Base-by-base conservation (phyloP, 768 basidiomycete species). In the Dendrothele bispora region DNA sequence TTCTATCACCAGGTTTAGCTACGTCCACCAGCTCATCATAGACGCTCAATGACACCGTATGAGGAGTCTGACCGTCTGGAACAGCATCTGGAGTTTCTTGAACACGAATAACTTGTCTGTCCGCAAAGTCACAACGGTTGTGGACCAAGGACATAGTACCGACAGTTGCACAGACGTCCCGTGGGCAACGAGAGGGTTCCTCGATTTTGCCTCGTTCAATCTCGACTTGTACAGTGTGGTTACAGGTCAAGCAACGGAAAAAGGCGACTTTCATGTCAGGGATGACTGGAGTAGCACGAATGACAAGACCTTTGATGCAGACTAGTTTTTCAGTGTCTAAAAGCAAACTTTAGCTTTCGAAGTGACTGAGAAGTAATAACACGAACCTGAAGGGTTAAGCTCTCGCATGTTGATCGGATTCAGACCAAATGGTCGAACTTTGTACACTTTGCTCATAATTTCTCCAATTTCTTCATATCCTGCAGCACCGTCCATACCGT, bases 261-360 rank as follows among this genome's bases (percentile, higher is more conserved):
- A 99, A 98, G 18, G 95, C 97, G 55, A 84, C 83, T 69, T 95
- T 95, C 97, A 99, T 98, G 68, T 99, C 97, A 3, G 97, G 97
- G 50, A 98, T 98, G 59, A 99, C 89, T 10, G 95, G 92, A 0
- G 97, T 98, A 0, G 95, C 91, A 20, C 97, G 88, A 51, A 99
- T 98, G 58, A 98, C 93, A 6, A 99, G 83, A 48, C 97, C 97
- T 64, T 95, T 97, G 71, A 99, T 88, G 48, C 83, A 86, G 17
- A 97, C 89, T 17, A 99, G 84, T 67, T 98, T 97, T 77, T 99
- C 97, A 57, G 97, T 99, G 61, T 99, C 97, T 98, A 52, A 27
- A 47, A 42, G 28, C 20, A 38, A 46, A 11, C 24, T 40, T 17
- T n/a, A 7, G 27, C 27, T 39, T 49, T 38, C 8, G 32, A 44